Conservation (phyloP, 345 rosid species). For the Aquilaria yunnanensis region DNA sequence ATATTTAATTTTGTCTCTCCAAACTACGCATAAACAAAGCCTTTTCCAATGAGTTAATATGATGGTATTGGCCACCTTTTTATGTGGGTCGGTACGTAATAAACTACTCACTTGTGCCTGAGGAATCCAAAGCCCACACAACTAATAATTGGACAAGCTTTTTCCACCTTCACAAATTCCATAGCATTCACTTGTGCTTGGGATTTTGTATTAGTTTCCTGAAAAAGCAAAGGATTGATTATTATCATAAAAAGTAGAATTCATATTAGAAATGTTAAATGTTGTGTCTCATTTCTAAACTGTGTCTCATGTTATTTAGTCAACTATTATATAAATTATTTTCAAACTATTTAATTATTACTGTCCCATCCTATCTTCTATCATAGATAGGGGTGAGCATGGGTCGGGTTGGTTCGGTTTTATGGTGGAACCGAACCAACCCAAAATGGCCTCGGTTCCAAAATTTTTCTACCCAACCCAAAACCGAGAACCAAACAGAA, state of each 20-base stretch:
- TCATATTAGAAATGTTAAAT: no score
- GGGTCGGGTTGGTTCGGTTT: no score
- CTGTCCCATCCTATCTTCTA: no score
- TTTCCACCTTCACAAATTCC: neutral
- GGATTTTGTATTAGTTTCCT: neutral
- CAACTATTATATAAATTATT: no score
- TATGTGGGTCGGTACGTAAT: slow-evolving; percentile 10
- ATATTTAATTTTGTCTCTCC: slow-evolving; percentile 16
- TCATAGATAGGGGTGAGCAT: neutral
- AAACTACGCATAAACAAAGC: slow-evolving; percentile 28
- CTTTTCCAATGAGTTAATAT: slow-evolving; percentile 23
- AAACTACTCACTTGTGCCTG: neutral
- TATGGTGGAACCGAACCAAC: no score
- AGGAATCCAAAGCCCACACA: slow-evolving; percentile 13
- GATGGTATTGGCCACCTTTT: slow-evolving; percentile 19
- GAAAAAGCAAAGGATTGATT: neutral
- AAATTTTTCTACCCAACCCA: no score
- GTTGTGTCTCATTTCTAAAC: no score
- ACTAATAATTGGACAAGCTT: slow-evolving; percentile 10
- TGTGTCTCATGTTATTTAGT: no score
- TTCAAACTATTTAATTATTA: no score
- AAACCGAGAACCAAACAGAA: no score
- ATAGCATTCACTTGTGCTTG: slow-evolving; percentile 12
- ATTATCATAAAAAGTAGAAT: no score
- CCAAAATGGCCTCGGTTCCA: no score